Evolutionary conservation across 768 basidiomycete species (phyloP).

Genomic region (Termitomyces sp.): DNA sequence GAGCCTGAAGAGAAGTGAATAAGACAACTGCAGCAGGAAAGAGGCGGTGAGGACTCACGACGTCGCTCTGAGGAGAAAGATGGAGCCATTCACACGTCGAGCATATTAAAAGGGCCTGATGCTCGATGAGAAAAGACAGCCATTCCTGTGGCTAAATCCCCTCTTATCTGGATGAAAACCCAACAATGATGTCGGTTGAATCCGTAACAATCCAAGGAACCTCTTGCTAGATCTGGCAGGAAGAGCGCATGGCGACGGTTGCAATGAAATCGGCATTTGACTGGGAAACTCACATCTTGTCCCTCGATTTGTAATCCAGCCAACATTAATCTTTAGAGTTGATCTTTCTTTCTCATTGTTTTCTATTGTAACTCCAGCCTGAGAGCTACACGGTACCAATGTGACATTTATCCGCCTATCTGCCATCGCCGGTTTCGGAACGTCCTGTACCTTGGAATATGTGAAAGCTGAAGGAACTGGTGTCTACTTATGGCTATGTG

Average conservation of each 20-base stretch:
- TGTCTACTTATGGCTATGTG: neutral
- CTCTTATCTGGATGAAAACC: neutral
- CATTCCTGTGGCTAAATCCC: neutral
- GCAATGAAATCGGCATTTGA: neutral
- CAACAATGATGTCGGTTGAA: neutral
- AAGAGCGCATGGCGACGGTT: neutral
- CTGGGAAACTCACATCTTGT: neutral
- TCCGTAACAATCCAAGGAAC: neutral
- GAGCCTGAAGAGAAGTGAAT: neutral
- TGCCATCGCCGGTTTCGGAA: neutral
- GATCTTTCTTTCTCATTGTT: neutral
- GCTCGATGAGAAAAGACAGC: neutral
- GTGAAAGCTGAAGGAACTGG: neutral
- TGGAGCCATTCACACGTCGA: neutral
- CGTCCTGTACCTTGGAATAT: neutral
- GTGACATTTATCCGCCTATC: neutral
- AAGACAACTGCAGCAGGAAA: neutral
- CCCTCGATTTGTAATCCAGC: neutral
- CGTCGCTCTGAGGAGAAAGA: neutral
- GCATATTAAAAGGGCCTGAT: neutral
- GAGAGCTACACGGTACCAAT: neutral
- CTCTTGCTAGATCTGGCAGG: neutral
- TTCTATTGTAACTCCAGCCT: neutral
- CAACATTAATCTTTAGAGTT: neutral
- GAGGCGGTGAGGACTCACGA: neutral